Evolutionary conservation across 2,329 filamentous ascomycete genomes (phyloP), one percentile per base, ranked within the genome.

Genomic region (Monilinia polystroma): DNA sequence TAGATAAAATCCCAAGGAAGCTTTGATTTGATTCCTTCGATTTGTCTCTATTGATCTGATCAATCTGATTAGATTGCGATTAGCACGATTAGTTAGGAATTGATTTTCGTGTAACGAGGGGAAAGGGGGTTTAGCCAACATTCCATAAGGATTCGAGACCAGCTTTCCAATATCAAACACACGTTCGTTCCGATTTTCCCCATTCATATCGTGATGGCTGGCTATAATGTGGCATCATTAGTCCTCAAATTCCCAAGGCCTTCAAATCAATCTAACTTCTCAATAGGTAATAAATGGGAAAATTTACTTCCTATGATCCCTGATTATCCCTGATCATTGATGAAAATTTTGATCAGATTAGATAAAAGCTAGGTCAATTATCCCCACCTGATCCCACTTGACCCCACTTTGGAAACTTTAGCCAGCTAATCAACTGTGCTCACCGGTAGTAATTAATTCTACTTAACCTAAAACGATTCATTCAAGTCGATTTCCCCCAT

Each of bases 261-360:
- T 43, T 43, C 11, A 16, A 18, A 45, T 45, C 26, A n/a, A 29
- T 35, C 43, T 35, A 49, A 60, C 12, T 35, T 49, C 20, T 7
- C 16, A 49, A 29, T 18, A 49, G 57, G 43, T 49, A 35, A 35
- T 35, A 35, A n/a, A 60, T 35, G 14, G 29, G 57, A 43, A 49
- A 20, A 23, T 49, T 58, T 16, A 23, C 8, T 26, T 51, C 16
- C 45, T 12, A 0, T 32, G 29, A 41, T 51, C 45, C 56, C 32
- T 26, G 45, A 26, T 20, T n/a, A 59, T 49, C 43, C 55, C 45
- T 49, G 57, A 29, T 20, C 45, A 23, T 49, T 47, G 57, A 60
- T 60, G 57, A 60, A 60, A 60, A 60, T 23, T 60, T 60, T 51
- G 57, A 60, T 60, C 57, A 60, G 57, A 60, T 60, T 60, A 60